Percentiles rank a stretch among this genome's conserved stretches.
phyloP scores from a whole-genome alignment of 345 rosid genomes.

The Arabis hirsuta region DNA sequence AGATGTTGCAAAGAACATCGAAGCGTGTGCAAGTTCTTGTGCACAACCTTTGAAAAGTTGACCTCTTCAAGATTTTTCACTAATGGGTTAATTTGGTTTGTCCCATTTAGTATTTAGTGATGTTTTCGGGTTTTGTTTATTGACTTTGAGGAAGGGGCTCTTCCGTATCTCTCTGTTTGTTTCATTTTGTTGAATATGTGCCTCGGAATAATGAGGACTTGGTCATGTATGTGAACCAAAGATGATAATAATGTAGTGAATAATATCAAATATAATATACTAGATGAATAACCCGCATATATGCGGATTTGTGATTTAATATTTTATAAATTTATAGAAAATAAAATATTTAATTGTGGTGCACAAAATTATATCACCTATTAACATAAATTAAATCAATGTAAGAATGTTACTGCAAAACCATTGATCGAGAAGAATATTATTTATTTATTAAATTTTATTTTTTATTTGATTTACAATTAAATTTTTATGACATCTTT shows the following conservation, averaged over 20 bases:
- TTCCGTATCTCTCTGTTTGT: neutral
- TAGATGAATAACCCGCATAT: too few species aligned
- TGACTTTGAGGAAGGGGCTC: neutral
- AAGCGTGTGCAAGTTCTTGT: neutral
- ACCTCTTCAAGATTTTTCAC: neutral
- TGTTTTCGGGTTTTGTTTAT: neutral
- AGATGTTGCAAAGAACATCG: neutral
- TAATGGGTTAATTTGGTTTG: neutral
- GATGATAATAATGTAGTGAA: neutral
- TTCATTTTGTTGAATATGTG: neutral
- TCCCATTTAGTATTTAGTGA: neutral
- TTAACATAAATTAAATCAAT: too few species aligned
- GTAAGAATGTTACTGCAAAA: too few species aligned
- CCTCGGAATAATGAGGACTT: neutral
- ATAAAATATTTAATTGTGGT: too few species aligned
- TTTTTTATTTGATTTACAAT: too few species aligned
- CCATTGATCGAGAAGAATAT: too few species aligned
- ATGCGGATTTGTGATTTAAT: too few species aligned
- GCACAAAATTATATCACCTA: too few species aligned
- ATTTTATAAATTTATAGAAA: too few species aligned
- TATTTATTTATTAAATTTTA: too few species aligned
- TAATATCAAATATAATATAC: neutral
- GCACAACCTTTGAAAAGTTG: neutral
- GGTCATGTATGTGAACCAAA: neutral
- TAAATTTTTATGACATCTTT: too few species aligned